Evolutionary conservation across 2,329 filamentous ascomycete genomes (phyloP).

Genomic region (Penicillium glabrum): DNA sequence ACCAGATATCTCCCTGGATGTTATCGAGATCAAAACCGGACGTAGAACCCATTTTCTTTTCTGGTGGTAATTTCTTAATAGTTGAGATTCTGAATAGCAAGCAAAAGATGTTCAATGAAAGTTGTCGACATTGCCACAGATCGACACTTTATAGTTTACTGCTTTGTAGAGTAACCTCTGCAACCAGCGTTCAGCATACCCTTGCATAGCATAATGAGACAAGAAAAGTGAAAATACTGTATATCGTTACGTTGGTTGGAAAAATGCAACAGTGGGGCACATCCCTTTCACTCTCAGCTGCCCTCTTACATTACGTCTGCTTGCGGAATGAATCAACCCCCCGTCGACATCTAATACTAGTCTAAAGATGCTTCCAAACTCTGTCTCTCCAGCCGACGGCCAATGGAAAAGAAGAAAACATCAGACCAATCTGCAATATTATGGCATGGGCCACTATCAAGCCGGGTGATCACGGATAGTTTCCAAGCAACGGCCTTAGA

Average conservation of each 20-base stretch:
- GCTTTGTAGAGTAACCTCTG: neutral
- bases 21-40: neutral
- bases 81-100: too few relatives aligned
- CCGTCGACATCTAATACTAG: neutral
- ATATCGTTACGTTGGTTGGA: neutral
- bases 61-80: neutral
- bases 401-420: neutral
- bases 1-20: constrained; percentile 1
- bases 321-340: neutral
- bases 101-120: too few relatives aligned
- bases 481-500: too few relatives aligned
- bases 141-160: neutral
- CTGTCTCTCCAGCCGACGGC: neutral
- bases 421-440: neutral
- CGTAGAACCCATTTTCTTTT: neutral
- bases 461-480: neutral
- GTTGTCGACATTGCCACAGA: too few relatives aligned
- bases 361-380: neutral
- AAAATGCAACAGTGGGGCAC: neutral
- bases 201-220: too few relatives aligned
- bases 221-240: too few relatives aligned
- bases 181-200: neutral
- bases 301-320: neutral
- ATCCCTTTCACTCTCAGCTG: neutral
- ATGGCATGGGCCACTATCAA: neutral